Evolutionary conservation across 306 rosid genomes (phyloP).

Genomic region (Fragaria iinumae): DNA sequence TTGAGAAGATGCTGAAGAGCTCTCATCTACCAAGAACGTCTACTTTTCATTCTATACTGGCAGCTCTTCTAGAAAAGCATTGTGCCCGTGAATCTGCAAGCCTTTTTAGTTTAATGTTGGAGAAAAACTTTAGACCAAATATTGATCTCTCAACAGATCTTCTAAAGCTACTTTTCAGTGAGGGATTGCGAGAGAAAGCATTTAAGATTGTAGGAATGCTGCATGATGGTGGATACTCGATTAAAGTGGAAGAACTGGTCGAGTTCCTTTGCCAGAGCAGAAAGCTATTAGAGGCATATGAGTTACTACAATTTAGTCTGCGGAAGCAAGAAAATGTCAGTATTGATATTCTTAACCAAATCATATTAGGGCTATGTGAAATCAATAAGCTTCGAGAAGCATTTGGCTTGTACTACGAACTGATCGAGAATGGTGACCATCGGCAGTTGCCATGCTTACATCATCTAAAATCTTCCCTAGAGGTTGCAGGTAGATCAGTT

Average conservation of each 20-base stretch:
- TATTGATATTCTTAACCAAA: constrained; percentile 38
- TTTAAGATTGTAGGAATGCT: constrained; percentile 50
- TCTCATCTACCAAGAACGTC: constrained; percentile 57
- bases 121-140: constrained; percentile 65
- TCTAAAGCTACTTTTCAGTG: constrained; percentile 56
- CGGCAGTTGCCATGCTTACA: constrained; percentile 51
- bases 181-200: constrained; percentile 52
- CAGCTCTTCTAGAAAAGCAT: constrained; percentile 55
- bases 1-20: constrained; percentile 84
- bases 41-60: constrained; percentile 65
- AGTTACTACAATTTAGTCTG: constrained; percentile 57
- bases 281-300: constrained; percentile 56
- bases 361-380: constrained; percentile 57
- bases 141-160: constrained; percentile 58
- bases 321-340: constrained; percentile 42
- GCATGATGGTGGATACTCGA: constrained; percentile 62
- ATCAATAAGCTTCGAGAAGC: constrained; percentile 62
- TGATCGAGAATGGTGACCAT: constrained; percentile 60
- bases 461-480: constrained; percentile 48
- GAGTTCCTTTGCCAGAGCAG: constrained; percentile 46
- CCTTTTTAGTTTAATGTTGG: constrained; percentile 61
- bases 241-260: constrained; percentile 57
- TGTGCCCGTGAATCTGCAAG: constrained; percentile 56
- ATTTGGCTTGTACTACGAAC: constrained; percentile 56
- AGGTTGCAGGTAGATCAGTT: constrained; percentile 49